Evolutionary conservation across 768 basidiomycete genomes (phyloP).

Genomic region (Boletus barrowsii): DNA sequence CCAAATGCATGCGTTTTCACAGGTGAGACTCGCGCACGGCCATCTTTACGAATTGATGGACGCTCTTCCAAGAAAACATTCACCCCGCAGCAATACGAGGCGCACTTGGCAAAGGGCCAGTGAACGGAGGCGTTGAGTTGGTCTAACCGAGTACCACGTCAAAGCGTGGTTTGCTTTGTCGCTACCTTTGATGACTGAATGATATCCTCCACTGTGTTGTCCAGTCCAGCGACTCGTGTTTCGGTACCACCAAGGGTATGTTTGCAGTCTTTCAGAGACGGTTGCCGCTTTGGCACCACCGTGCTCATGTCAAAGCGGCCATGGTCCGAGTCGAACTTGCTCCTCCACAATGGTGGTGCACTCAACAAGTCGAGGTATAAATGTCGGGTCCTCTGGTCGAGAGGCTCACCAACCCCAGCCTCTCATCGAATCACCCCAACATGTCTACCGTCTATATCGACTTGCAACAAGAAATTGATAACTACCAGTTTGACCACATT

Average conservation of each 20-base stretch:
- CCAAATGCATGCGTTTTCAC: constrained; percentile 85
- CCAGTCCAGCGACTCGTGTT: neutral
- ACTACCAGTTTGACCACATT: constrained; percentile 2
- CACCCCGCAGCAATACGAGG: constrained; percentile 65
- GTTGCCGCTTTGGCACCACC: constrained; percentile 9
- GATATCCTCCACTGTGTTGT: neutral
- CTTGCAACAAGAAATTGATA: neutral
- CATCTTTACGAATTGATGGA: neutral
- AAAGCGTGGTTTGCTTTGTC: neutral
- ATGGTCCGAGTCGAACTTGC: neutral
- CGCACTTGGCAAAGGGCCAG: constrained; percentile 36
- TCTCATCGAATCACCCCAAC: neutral
- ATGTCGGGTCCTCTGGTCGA: neutral
- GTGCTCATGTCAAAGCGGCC: constrained; percentile 1
- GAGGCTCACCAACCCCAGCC: neutral
- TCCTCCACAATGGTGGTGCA: constrained; percentile 5
- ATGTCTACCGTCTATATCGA: constrained; percentile 7
- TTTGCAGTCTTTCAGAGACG: neutral
- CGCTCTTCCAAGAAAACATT: constrained; percentile 58
- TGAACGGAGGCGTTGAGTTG: constrained; percentile 1
- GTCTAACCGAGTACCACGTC: neutral
- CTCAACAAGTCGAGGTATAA: constrained; percentile 6
- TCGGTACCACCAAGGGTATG: no score
- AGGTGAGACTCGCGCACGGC: constrained; percentile 44
- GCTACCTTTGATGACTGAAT: neutral